Base-by-base conservation (phyloP, 2,329 filamentous ascomycete species). In the Sarocladium kiliense region DNA sequence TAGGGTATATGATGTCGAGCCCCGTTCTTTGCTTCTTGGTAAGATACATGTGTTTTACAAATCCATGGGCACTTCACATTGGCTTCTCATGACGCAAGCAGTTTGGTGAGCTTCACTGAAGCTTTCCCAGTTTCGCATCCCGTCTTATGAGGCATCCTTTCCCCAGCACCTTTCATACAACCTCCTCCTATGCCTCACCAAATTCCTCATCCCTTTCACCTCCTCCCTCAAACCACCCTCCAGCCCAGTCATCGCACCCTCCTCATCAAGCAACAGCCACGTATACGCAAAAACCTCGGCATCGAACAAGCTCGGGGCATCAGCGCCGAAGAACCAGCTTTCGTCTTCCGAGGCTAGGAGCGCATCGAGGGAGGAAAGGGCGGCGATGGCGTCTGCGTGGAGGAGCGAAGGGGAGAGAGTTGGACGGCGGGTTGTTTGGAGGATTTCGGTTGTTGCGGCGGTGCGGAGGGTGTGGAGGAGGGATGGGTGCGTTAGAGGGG, bases 261-360 rank as follows among this genome's bases (percentile, higher is more conserved):
- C 58, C 64, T 84, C 78, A 57, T 88, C 84, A 53, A 96, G 71
- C 54, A 97, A 75, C 53, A 96, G 74, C 68, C 95, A 84, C 0
- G 89, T 92, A 70, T 97, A 99, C 3, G 91, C 86, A 72, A 97
- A 97, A 2, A 97, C 82, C 54, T 84, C 85, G 6, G 93, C 92
- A 71, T 99, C 94, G 62, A 97, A 93, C 23, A 93, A 66, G 0
- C 85, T 84, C 0, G 93, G 90, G 66, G 27, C 69, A 53, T 56
- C 68, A 66, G 58, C 63, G 23, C 66, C 74, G 56, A 81, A 81
- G 66, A 83, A 83, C 77, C 77, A 82, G 10, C 4, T 3, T n/a
- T 21, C 30, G 18, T 53, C 18, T 3, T 25, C 49, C 9, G 68
- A 62, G 5, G 63, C 68, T 5, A 82, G 65, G 6, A 79, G 56